Percentiles rank a stretch among this genome's conserved stretches.
Evolutionary conservation across 805 yeast species (phyloP).

Genomic region (Pichia nanzhaoensis): DNA sequence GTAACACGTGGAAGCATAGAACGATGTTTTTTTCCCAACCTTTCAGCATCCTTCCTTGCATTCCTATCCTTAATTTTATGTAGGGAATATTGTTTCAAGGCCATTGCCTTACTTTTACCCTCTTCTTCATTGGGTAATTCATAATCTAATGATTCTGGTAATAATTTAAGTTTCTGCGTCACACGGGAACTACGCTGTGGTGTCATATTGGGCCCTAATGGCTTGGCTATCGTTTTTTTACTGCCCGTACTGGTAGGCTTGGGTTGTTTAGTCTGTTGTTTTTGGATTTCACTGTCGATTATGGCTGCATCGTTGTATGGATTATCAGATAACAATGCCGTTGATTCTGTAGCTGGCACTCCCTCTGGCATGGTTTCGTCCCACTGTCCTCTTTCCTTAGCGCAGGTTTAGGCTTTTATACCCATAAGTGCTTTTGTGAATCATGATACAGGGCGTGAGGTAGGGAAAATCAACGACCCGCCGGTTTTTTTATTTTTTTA

Average conservation of each 20-base stretch:
- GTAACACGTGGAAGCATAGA: conserved; percentile 87
- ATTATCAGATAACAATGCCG: conserved; percentile 28
- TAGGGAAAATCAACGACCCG: too few relatives aligned
- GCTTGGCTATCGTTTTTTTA: conserved; percentile 24
- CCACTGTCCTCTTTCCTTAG: too few relatives aligned
- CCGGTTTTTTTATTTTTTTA: not conserved
- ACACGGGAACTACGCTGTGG: conserved; percentile 73
- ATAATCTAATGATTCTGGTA: conserved; percentile 51
- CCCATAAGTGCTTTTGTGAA: too few relatives aligned
- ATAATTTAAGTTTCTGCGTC: conserved; percentile 61
- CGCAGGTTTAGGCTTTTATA: too few relatives aligned
- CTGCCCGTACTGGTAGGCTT: not conserved
- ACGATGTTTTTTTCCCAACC: conserved; percentile 80
- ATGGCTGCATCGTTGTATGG: conserved; percentile 20
- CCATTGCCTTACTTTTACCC: conserved; percentile 40
- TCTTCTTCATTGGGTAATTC: too few relatives aligned
- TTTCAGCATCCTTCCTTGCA: conserved; percentile 90
- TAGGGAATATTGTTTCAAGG: conserved; percentile 44
- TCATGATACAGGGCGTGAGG: too few relatives aligned
- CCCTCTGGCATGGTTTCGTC: not conserved
- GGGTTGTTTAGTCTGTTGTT: not conserved
- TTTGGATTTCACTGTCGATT: not conserved
- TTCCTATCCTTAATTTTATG: conserved; percentile 80
- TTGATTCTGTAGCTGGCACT: conserved; percentile 20
- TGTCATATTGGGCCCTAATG: conserved; percentile 46